Base-by-base conservation (phyloP, 306 rosid species). In the Quercus cerris region DNA sequence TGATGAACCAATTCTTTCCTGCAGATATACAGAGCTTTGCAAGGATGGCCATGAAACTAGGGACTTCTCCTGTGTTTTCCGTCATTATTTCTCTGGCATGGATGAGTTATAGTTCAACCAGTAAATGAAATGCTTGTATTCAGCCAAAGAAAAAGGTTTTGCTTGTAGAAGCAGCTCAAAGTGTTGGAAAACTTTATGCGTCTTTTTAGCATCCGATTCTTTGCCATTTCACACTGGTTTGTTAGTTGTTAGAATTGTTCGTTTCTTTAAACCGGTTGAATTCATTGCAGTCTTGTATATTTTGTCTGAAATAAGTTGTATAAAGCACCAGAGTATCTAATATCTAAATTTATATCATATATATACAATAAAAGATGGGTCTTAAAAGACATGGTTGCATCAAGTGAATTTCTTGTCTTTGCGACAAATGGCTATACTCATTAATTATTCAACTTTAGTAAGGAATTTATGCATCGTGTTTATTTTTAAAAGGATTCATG, bases 31-130 rank as follows among this genome's bases (percentile, higher is more conserved):
- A 14, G 86, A 88, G 28, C 87, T 94, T 1, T 94, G 97, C 88
- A 70, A 70, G n/a, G 85, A 75, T 66, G 98, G 92, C 14, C 83
- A 88, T 73, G 97, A 91, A 78, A 70, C 75, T 15, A 81, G 80
- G 80, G 98, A 92, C 84, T 94, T 94, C 81, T 92, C 98, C 4
- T 87, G 93, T 72, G 94, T 87, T 70, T 94, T 94, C 85, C 92
- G 92, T 61, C 97, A 90, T 82, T 86, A 80, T 73, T 90, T 90
- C 89, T 81, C 89, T 3, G 97, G 97, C 13, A 69, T 19, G 58
- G 87, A 94, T 51, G 97, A 94, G 73, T 66, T 11, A 17, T 84
- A 80, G 81, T 12, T 70, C 56, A 20, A 25, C 20, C 33, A 20
- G 10, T 12, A 20, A 44, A 44, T 58, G 64, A 23, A 49, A 10